Conservation (phyloP, 306 rosid species). For the Cicer cuneatum region DNA sequence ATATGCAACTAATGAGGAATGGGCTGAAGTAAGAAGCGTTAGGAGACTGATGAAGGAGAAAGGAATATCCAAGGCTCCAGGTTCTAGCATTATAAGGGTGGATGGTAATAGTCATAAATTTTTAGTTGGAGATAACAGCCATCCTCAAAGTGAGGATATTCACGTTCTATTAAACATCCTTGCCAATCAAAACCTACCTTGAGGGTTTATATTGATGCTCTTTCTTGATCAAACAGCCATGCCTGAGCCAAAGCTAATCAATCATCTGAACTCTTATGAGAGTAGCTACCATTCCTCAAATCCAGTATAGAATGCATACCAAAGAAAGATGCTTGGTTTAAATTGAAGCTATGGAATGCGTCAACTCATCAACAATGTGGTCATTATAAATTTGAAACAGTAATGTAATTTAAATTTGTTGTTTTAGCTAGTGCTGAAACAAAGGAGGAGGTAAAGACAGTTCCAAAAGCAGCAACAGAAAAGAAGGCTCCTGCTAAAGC, state of each 20-base stretch:
- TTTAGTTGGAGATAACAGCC: conserved; percentile 67
- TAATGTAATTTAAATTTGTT: conserved; percentile 13
- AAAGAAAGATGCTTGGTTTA: conserved; percentile 20
- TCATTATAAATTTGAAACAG: not conserved
- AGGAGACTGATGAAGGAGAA: conserved; percentile 77
- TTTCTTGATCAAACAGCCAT: conserved; percentile 44
- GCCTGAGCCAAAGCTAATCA: conserved; percentile 12
- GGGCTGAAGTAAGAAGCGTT: conserved; percentile 72
- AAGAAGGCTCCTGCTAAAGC: conserved; percentile 84
- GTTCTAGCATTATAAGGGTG: conserved; percentile 72
- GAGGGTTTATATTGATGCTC: too few relatives aligned
- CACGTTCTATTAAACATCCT: conserved; percentile 53
- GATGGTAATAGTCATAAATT: conserved; percentile 65
- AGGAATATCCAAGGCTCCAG: conserved; percentile 73
- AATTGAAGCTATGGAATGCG: conserved; percentile 20
- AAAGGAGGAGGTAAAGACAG: conserved; percentile 62
- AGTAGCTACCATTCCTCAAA: conserved; percentile 9
- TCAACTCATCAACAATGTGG: conserved; percentile 15
- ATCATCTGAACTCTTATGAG: conserved; percentile 24
- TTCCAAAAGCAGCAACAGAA: conserved; percentile 60
- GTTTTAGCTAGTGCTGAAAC: conserved; percentile 59
- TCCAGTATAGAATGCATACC: not conserved
- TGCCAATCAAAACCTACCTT: conserved; percentile 54
- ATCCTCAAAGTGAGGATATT: conserved; percentile 65
- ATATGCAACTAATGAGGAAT: conserved; percentile 64